Percentiles rank a stretch among this genome's conserved stretches.
These are phyloP conservation scores for Cystobasidium tubakii DNA, from an alignment of 768 basidiomycete species.

Conservation along the genomic window DNA sequence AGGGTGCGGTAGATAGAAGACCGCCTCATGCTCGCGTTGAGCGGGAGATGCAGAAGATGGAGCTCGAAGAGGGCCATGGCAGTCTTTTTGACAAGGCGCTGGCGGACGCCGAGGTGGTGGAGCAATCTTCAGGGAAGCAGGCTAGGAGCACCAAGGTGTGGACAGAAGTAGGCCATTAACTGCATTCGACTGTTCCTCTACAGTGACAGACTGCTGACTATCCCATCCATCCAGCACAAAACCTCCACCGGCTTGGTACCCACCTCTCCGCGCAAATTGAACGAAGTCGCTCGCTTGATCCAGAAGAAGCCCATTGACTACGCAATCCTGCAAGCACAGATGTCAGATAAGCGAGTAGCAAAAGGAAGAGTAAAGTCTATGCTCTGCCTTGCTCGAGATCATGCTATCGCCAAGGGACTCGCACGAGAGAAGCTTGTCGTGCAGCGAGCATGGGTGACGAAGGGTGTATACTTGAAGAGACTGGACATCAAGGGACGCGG, in stretches of 20 bases:
- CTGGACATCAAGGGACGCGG: slow-evolving; percentile 79
- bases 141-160: background rate
- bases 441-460: slow-evolving; percentile 88
- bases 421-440: slow-evolving; percentile 68
- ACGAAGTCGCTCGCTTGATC: slow-evolving; percentile 76
- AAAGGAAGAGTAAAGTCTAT: slow-evolving; percentile 79
- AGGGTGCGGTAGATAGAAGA: slow-evolving; percentile 12
- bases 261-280: slow-evolving; percentile 80
- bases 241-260: slow-evolving; percentile 89
- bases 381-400: slow-evolving; percentile 76
- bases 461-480: slow-evolving; percentile 64
- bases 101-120: background rate
- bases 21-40: slow-evolving; percentile 4
- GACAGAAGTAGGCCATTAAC: background rate
- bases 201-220: background rate
- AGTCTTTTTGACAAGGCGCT: slow-evolving; percentile 20
- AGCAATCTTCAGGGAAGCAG: slow-evolving; percentile 4
- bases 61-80: slow-evolving; percentile 14
- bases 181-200: too few species aligned
- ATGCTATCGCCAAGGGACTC: slow-evolving; percentile 75
- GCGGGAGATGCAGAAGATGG: slow-evolving; percentile 10
- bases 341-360: slow-evolving; percentile 78
- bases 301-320: slow-evolving; percentile 85
- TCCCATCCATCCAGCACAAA: slow-evolving; percentile 62
- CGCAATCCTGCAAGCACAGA: slow-evolving; percentile 94